Evolutionary conservation across 805 yeast genomes (phyloP).

Genomic region (Ogataea angusta): DNA sequence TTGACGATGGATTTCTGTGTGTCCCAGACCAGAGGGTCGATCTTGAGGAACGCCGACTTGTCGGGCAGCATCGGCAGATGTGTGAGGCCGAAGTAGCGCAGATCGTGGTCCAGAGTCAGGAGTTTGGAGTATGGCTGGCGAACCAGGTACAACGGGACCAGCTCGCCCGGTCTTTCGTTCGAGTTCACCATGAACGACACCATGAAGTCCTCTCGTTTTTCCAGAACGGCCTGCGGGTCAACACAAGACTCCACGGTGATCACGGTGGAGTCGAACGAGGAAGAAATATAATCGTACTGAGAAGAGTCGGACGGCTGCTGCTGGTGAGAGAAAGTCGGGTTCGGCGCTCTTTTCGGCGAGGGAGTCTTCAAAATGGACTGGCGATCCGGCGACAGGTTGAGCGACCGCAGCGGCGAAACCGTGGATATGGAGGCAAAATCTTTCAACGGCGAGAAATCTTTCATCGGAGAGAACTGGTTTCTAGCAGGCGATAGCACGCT

Average conservation of each 20-base stretch:
- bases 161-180: conserved; percentile 52
- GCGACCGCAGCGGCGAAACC: conserved; percentile 5
- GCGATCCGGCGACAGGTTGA: conserved; percentile 6
- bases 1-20: conserved; percentile 31
- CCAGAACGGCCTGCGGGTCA: conserved; percentile 29
- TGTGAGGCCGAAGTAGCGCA: conserved; percentile 41
- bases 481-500: conserved; percentile 1
- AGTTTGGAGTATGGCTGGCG: conserved; percentile 62
- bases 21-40: conserved; percentile 35
- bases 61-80: conserved; percentile 29
- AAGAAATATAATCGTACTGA: conserved; percentile 28
- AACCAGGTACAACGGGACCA: conserved; percentile 60
- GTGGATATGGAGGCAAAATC: conserved; percentile 5
- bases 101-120: conserved; percentile 54
- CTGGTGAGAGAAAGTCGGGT: conserved; percentile 7
- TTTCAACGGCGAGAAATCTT: conserved; percentile 8
- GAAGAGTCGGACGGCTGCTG: conserved; percentile 22
- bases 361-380: conserved; percentile 10
- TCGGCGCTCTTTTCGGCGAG: conserved; percentile 11
- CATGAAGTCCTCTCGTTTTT: conserved; percentile 53
- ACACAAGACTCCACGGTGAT: conserved; percentile 31
- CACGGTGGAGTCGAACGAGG: conserved; percentile 28
- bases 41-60: conserved; percentile 21
- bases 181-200: conserved; percentile 64
- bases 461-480: conserved; percentile 10